A percentile compares a stretch with the other conserved stretches of the same genome.
Evolutionary conservation across 2,329 filamentous ascomycete genomes (phyloP).

Genomic region (Annulohypoxylon truncatum): DNA sequence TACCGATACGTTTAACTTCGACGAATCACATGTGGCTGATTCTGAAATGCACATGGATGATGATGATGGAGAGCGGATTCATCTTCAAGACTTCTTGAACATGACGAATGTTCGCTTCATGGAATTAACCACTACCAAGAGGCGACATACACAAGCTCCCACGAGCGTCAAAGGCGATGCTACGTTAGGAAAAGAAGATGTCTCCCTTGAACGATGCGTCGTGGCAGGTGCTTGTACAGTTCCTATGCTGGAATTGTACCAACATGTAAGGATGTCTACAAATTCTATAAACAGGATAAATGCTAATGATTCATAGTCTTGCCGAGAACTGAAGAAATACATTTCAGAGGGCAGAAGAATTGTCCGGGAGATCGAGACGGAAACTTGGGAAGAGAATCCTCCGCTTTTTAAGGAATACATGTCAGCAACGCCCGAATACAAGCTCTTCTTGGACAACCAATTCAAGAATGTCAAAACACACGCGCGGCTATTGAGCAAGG

Average conservation of each 20-base stretch:
- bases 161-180: conserved; percentile 57
- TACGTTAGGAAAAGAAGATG: conserved; percentile 60
- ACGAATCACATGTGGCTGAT: conserved; percentile 56
- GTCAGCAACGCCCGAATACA: conserved; percentile 83
- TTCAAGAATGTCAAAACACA: conserved; percentile 98
- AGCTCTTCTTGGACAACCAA: conserved; percentile 90
- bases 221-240: conserved; percentile 91
- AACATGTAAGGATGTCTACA: conserved; percentile 71
- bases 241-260: conserved; percentile 93
- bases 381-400: conserved; percentile 91
- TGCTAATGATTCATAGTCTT: conserved; percentile 67
- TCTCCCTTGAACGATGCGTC: conserved; percentile 79
- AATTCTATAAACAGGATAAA: neutral
- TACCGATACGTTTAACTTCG: conserved; percentile 57
- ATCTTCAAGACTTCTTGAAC: conserved; percentile 91
- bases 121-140: conserved; percentile 96
- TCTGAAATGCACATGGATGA: conserved; percentile 61
- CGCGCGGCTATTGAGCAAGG: conserved; percentile 89
- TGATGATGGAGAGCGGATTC: conserved; percentile 72
- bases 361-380: conserved; percentile 88
- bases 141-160: conserved; percentile 82
- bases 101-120: conserved; percentile 98
- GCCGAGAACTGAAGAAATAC: conserved; percentile 94
- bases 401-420: conserved; percentile 93
- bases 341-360: conserved; percentile 92